Conservation (phyloP, 2,329 filamentous ascomycete species). For the Venturia asperata region DNA sequence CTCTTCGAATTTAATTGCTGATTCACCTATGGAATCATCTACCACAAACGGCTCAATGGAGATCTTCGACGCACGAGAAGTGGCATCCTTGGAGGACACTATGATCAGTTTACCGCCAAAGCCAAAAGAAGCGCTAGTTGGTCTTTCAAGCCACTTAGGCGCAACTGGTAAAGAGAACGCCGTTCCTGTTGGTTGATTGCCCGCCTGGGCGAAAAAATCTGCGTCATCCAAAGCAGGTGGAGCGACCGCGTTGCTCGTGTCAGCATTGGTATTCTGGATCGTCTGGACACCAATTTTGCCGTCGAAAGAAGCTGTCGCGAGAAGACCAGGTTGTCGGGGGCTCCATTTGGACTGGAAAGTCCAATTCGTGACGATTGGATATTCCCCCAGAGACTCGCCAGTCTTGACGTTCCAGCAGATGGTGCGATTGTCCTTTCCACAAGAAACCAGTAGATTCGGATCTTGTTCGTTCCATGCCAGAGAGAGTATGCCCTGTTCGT, state of each 20-base stretch:
- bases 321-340: slow-evolving; percentile 82
- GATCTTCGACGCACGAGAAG: slow-evolving; percentile 62
- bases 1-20: slow-evolving; percentile 80
- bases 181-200: slow-evolving; percentile 81
- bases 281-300: slow-evolving; percentile 93
- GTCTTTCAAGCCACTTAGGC: slow-evolving; percentile 83
- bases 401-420: slow-evolving; percentile 95
- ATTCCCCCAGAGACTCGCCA: slow-evolving; percentile 79
- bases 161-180: slow-evolving; percentile 81
- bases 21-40: slow-evolving; percentile 74
- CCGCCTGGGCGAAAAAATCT: slow-evolving; percentile 92
- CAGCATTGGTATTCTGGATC: slow-evolving; percentile 83
- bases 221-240: slow-evolving; percentile 72
- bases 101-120: slow-evolving; percentile 89
- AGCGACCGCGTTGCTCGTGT: slow-evolving; percentile 56
- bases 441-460: slow-evolving; percentile 79
- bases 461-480: slow-evolving; percentile 95
- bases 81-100: slow-evolving; percentile 60
- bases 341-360: slow-evolving; percentile 94
- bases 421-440: slow-evolving; percentile 92
- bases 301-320: slow-evolving; percentile 93
- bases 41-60: slow-evolving; percentile 82
- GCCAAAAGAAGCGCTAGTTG: slow-evolving; percentile 81
- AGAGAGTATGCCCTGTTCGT: slow-evolving; percentile 88
- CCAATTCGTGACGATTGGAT: slow-evolving; percentile 98